Conservation (phyloP, 805 yeast genomes). For the Candida tallmaniae region DNA sequence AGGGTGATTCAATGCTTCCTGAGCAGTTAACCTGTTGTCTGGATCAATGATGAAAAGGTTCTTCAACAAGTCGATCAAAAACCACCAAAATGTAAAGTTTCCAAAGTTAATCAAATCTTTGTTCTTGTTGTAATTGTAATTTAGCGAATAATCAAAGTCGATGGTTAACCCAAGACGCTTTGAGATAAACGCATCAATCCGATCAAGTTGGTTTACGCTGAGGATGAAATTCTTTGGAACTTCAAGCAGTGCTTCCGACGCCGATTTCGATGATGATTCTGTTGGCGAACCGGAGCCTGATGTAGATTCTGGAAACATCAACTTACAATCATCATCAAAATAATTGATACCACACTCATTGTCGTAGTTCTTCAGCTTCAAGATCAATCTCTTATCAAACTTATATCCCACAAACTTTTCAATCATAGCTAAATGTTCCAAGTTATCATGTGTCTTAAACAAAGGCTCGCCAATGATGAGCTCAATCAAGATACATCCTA, state of each 20-base stretch:
- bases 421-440: conserved; percentile 94
- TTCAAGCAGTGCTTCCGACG: too few species aligned
- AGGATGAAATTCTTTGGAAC: conserved; percentile 37
- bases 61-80: conserved; percentile 47
- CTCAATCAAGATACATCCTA: conserved; percentile 91
- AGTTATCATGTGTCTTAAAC: conserved; percentile 90
- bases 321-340: conserved; percentile 17
- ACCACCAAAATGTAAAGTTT: conserved; percentile 78
- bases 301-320: conserved; percentile 31
- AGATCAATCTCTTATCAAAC: conserved; percentile 43
- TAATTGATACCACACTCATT: conserved; percentile 39
- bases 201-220: conserved; percentile 35
- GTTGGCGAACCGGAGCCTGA: too few species aligned
- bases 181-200: conserved; percentile 43
- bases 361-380: conserved; percentile 25
- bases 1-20: conserved; percentile 42
- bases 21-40: conserved; percentile 33
- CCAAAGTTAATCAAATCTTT: conserved; percentile 47
- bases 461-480: conserved; percentile 90
- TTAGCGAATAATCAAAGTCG: conserved; percentile 34
- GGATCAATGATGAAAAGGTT: conserved; percentile 39
- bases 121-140: conserved; percentile 34
- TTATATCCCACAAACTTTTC: conserved; percentile 64
- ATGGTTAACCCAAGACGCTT: conserved; percentile 37
- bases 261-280: too few species aligned